Percentiles rank a stretch among this genome's conserved stretches.
phyloP scores from a whole-genome alignment of 116 monocot species.

The Iris pallida region DNA sequence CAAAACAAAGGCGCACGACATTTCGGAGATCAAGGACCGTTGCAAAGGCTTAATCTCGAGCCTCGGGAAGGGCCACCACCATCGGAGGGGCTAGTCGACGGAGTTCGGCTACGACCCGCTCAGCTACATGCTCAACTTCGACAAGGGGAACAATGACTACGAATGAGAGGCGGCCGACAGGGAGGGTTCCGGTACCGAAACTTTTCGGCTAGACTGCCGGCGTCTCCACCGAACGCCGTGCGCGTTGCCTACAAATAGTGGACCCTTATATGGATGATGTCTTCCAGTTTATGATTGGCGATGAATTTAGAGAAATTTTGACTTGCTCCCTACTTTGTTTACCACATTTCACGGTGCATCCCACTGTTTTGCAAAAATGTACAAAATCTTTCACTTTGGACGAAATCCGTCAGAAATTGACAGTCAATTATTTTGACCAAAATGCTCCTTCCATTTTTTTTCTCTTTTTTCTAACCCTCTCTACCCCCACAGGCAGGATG shows the following conservation, averaged over 20 bases:
- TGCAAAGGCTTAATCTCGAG: slow-evolving; percentile 6
- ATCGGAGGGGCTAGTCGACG: slow-evolving; percentile 6
- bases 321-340: no score
- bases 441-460: no score
- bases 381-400: no score
- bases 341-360: no score
- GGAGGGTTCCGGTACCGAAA: slow-evolving; percentile 15
- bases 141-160: slow-evolving; percentile 18
- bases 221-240: slow-evolving; percentile 16
- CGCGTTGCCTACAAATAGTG: slow-evolving; percentile 4
- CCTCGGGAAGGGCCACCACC: neutral
- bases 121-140: slow-evolving; percentile 49
- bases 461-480: no score
- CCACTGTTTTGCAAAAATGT: no score
- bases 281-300: no score
- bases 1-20: slow-evolving; percentile 15
- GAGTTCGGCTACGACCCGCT: slow-evolving; percentile 47
- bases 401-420: no score
- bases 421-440: no score
- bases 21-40: slow-evolving; percentile 16
- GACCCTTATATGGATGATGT: no score
- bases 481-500: no score
- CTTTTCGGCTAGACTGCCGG: slow-evolving; percentile 38
- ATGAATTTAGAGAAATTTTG: no score
- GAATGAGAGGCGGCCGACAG: neutral